These are phyloP conservation scores for Aristolochia fimbriata DNA, from an alignment of 164 flowering plant genomes.

Conservation along the genomic window DNA sequence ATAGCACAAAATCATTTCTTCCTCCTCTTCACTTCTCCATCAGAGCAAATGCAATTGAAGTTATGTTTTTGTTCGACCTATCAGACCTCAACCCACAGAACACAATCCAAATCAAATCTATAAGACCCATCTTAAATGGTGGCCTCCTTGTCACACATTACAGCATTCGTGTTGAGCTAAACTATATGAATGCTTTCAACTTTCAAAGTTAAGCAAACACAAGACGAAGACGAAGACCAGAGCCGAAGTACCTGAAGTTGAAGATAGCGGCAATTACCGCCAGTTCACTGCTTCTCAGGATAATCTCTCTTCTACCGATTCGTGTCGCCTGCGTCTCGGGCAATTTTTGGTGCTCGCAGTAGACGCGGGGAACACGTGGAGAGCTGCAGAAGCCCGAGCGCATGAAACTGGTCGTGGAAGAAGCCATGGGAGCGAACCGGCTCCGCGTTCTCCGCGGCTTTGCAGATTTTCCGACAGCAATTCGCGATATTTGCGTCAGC, in stretches of 20 bases:
- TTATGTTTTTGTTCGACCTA: too few relatives aligned
- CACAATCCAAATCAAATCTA: too few relatives aligned
- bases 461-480: background rate
- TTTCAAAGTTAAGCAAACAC: too few relatives aligned
- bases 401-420: background rate
- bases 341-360: background rate
- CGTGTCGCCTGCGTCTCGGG: background rate
- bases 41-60: too few relatives aligned
- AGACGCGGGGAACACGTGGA: background rate
- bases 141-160: too few relatives aligned
- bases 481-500: too few relatives aligned
- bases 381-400: background rate
- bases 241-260: slow-evolving; percentile 41
- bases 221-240: background rate
- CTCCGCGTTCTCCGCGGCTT: background rate
- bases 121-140: too few relatives aligned
- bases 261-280: slow-evolving; percentile 70
- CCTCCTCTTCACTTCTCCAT: too few relatives aligned
- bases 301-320: slow-evolving; percentile 36
- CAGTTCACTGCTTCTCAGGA: slow-evolving; percentile 75
- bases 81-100: too few relatives aligned
- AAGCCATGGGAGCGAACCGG: background rate
- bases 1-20: too few relatives aligned
- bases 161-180: too few relatives aligned
- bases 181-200: too few relatives aligned